Base-by-base conservation (phyloP, 495 filamentous ascomycete species). In the Penicillium robsamsonii region DNA sequence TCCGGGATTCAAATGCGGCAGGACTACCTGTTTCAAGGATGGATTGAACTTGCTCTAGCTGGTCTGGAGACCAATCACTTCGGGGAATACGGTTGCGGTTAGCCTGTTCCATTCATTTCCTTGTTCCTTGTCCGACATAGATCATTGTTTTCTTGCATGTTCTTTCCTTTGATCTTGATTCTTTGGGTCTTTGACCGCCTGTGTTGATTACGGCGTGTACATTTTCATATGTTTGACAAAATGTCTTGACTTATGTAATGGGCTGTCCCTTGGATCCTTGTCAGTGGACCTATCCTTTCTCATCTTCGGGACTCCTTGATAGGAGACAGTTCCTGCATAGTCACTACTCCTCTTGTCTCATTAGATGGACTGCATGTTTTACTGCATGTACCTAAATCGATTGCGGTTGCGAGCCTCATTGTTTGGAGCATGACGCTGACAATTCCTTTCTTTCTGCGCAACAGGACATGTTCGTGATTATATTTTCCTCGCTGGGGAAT, bases 401-500 rank as follows among this genome's bases (percentile, higher is more conserved):
- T 25, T 47, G 30, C 37, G 15, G 15, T 31, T 41, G 24, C 25
- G 37, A 41, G 49, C 24, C 35, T 30, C 49, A 9, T 48, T 35
- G 13, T 29, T 46, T 9, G 35, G 25, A n/a, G 37, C 8, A 51
- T 37, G 44, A 57, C 56, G 50, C 65, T 57, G 50, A 57, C 57
- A 31, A 46, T 50, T 46, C 58, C 46, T 58, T 54, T 46, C 46
- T 58, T 54, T 49, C 46, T 20, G 22, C 13, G 47, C 46, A 47
- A 53, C 59, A 97, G 91, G 92, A 97, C 66, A 79, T 91, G 65
- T 78, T 90, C 70, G 79, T 92, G 64, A 91, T 97, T 63, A 58
- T 84, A 52, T 87, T 88, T 41, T 89, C 91, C 20, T 90, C 91
- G 1, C 83, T 90, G 58, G 79, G 87, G 5, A 81, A 84, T 50